Conservation (phyloP, 1,139 yeast genomes). For the Suhomyces bokatorum region DNA sequence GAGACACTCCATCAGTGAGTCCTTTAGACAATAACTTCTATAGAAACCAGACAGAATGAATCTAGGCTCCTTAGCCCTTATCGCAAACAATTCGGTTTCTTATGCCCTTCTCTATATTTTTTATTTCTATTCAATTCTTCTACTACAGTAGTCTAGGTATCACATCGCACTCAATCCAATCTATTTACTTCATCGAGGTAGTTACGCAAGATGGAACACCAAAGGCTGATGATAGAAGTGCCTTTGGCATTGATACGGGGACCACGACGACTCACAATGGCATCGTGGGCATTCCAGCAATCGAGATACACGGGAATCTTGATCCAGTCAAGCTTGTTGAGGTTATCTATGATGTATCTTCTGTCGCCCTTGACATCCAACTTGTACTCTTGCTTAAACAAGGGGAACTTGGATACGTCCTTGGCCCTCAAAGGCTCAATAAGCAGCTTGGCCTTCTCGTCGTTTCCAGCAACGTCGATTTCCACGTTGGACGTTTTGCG, state of each 20-base stretch:
- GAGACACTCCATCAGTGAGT: too few relatives aligned
- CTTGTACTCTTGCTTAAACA: conserved; percentile 28
- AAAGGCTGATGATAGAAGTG: conserved; percentile 51
- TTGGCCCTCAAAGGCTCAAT: conserved; percentile 19
- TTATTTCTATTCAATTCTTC: too few relatives aligned
- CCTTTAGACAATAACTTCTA: too few relatives aligned
- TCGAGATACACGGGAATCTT: conserved; percentile 66
- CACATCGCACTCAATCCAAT: too few relatives aligned
- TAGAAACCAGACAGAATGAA: too few relatives aligned
- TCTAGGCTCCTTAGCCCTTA: too few relatives aligned
- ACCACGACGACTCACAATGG: conserved; percentile 69
- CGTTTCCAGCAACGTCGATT: conserved; percentile 30
- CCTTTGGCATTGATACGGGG: conserved; percentile 55
- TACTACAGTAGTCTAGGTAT: too few relatives aligned
- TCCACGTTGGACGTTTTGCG: conserved; percentile 15
- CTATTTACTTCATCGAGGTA: conserved; percentile 22
- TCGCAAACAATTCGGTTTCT: too few relatives aligned
- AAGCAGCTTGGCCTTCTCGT: conserved; percentile 23
- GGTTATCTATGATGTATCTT: conserved; percentile 43
- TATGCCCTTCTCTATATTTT: too few relatives aligned
- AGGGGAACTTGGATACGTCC: conserved; percentile 27
- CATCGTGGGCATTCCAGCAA: conserved; percentile 71
- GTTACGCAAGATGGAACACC: conserved; percentile 48
- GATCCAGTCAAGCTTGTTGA: conserved; percentile 61
- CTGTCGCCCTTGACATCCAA: conserved; percentile 47